phyloP scores from a whole-genome alignment of 2,329 filamentous ascomycete species.

The Penicillium italicum region DNA sequence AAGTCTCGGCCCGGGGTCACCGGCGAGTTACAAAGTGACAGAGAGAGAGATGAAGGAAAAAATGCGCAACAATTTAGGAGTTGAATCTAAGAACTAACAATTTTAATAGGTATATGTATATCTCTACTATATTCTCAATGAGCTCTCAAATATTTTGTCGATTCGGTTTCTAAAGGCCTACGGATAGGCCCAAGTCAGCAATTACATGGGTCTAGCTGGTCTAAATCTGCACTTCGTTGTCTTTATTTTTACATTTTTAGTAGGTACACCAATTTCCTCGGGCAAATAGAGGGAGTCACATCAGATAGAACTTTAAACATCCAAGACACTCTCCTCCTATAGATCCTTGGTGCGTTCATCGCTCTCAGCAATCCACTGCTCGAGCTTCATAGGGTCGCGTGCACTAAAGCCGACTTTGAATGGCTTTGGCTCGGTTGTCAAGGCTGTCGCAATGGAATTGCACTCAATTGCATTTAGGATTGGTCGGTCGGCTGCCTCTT shows the following conservation, averaged over 20 bases:
- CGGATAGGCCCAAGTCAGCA: not conserved
- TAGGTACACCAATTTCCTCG: not conserved
- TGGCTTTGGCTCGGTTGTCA: conserved; percentile 61
- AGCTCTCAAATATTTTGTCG: not conserved
- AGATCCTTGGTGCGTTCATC: conserved; percentile 52
- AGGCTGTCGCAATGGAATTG: conserved; percentile 54
- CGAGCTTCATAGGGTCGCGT: conserved; percentile 46
- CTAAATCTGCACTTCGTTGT: not conserved
- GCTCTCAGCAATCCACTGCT: conserved; percentile 53
- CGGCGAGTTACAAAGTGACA: too few species aligned
- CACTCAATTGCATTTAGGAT: conserved; percentile 57
- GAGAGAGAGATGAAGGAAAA: too few species aligned
- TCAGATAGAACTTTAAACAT: not conserved
- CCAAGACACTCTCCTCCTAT: conserved; percentile 19
- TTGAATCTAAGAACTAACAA: not conserved
- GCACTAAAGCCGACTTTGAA: conserved; percentile 58
- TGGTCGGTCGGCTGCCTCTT: conserved; percentile 48
- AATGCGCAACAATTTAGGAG: not conserved
- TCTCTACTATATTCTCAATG: not conserved
- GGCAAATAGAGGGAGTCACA: not conserved
- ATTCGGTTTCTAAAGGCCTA: not conserved
- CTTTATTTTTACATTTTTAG: not conserved
- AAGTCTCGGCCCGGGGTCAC: too few species aligned
- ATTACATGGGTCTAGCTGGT: not conserved
- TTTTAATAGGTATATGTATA: too few species aligned